Evolutionary conservation across 306 rosid species (phyloP).

Genomic region (Luffa aegyptiaca): DNA sequence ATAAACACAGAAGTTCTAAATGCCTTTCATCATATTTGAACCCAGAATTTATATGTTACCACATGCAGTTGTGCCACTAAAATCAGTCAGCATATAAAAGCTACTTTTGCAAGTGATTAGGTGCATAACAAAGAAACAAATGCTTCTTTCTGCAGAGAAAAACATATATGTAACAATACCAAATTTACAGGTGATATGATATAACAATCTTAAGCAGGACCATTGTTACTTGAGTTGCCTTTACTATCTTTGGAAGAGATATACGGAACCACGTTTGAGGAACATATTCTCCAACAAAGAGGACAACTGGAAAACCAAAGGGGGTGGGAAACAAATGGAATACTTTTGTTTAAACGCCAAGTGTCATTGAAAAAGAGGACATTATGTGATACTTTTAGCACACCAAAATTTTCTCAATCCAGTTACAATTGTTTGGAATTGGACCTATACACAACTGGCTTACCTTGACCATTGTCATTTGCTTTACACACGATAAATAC

Average conservation of each 20-base stretch:
- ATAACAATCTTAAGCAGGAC: neutral
- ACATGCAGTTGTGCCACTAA: neutral
- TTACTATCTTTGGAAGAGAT: neutral
- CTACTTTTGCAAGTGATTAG: neutral
- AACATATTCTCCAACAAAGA: neutral
- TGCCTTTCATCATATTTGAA: neutral
- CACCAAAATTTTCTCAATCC: neutral
- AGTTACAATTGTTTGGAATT: constrained; percentile 10
- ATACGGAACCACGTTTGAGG: neutral
- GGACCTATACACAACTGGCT: constrained; percentile 1
- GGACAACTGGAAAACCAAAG: neutral
- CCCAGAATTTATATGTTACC: neutral
- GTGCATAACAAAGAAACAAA: neutral
- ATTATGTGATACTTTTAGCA: neutral
- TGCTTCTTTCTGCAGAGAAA: neutral
- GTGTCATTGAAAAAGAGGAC: neutral
- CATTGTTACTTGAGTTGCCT: neutral
- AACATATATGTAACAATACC: neutral
- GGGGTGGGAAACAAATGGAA: neutral
- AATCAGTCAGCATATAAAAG: neutral
- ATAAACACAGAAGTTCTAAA: neutral
- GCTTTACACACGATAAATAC: constrained; percentile 79
- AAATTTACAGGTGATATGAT: neutral
- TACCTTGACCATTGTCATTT: constrained; percentile 99
- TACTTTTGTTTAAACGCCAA: neutral